Base-by-base conservation (phyloP, 495 filamentous ascomycete genomes). In the Usnea hakonensis region DNA sequence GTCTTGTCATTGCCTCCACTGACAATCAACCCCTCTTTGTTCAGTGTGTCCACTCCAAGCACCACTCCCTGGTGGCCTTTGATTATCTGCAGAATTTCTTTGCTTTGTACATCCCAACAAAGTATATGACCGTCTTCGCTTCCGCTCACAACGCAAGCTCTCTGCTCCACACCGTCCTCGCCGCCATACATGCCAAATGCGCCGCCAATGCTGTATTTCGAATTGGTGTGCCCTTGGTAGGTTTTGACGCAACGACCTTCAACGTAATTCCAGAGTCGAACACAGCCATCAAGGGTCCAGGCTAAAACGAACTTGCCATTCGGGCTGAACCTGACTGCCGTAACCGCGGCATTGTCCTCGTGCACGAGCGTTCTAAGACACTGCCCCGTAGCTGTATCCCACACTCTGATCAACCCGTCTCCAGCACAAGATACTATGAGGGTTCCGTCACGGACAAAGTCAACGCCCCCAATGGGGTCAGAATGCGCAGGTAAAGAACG, bases 371-470 rank as follows among this genome's bases (percentile, higher is more conserved):
- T 98, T 33, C 90, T 85, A 16, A 98, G 80, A 77, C 94, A 98
- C 75, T 97, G 95, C 7, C 95, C 95, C 21, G 93, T 95, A 36
- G 86, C 85, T 7, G 95, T 96, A 69, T 98, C 94, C 94, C 94
- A 98, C 58, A 98, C 85, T 40, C 94, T 81, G 50, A 96, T 94
- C 60, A 97, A 75, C 0, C 94, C 94, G 68, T 98, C 94, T 5
- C 89, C 85, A 17, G 90, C 87, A 67, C 94, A 98, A 55, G 87
- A 91, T 8, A 85, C 90, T 33, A 97, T 87, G 69, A 98, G 76
- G 2, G 94, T 98, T 8, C 94, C 94, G 66, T 98, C 94, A 57
- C 85, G 78, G 57, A 91, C 90, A 69, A 97, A 95, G 71, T 95
- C 91, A 19, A 98, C 91, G 4, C 94, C 93, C 55, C 86, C 84